Base-by-base conservation (phyloP, 2,329 filamentous ascomycete species). In the Xylariaceae sp. region DNA sequence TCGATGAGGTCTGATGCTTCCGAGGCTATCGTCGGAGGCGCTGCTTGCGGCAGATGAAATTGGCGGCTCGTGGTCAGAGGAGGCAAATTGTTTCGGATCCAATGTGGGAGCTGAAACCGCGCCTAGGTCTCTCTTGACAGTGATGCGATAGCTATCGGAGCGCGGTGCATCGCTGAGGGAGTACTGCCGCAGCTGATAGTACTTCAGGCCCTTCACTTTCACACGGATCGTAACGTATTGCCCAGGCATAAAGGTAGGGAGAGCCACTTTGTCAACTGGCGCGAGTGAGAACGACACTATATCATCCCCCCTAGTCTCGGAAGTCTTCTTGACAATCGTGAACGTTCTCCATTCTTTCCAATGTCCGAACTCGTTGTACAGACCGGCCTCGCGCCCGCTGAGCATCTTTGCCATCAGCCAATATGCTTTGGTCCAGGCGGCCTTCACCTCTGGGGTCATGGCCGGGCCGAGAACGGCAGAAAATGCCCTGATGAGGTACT, bases 321-420 rank as follows among this genome's bases (percentile, higher is more conserved):
- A 73, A 42, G 84, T 79, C 69, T 88, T 89, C 50, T 79, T 72
- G 44, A 75, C 74, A 53, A 91, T 82, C 47, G 73, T 79, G 71
- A 91, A 89, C 19, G 82, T 76, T 22, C 84, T 78, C 83, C 86
- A 90, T 45, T 79, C 76, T 14, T 74, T 76, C 88, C 88, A 90
- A 31, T 72, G 71, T n/a, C 77, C 73, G 46, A 82, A 81, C 31
- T 79, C 72, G 34, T 76, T 71, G 70, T 89, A 89, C 43, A 90
- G 71, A 53, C 82, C 74, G 5, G 73, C 73, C 66, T 90, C 88
- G 46, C 82, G 78, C 17, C 74, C 77, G 59, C 88, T 89, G 72
- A 90, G 81, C 72, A 90, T 81, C 66, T 85, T 79, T 22, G 88
- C 87, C 19, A 91, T 79, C 61, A 89, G 77, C 79, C 81, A 84